A percentile compares a stretch with the other conserved stretches of the same genome.
phyloP scores from a whole-genome alignment of 2,329 filamentous ascomycete genomes.

The Didymella exigua region DNA sequence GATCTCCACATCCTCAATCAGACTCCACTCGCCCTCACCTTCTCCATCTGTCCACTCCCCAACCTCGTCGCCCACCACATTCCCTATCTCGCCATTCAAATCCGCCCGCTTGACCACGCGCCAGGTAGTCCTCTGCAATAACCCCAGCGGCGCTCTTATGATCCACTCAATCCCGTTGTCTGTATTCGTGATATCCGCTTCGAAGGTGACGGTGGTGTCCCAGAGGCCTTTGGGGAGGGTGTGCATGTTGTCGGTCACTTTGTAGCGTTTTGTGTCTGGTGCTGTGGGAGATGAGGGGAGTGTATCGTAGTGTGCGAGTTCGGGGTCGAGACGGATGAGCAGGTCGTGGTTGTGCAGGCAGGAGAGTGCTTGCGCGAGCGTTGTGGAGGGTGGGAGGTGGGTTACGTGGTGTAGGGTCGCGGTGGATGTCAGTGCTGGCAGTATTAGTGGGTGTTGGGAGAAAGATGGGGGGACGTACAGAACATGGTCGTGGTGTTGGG shows the following conservation, averaged over 20 bases:
- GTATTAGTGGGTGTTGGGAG: not conserved
- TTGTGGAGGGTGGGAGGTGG: slow-evolving; percentile 34
- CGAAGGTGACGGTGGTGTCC: slow-evolving; percentile 45
- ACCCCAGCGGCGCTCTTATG: slow-evolving; percentile 44
- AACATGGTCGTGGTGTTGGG: slow-evolving; percentile 28
- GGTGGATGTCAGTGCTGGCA: slow-evolving; percentile 40
- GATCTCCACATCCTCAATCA: slow-evolving; percentile 48
- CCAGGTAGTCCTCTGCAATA: slow-evolving; percentile 44
- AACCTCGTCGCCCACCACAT: slow-evolving; percentile 1
- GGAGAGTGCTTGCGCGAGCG: slow-evolving; percentile 27
- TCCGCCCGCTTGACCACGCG: slow-evolving; percentile 30
- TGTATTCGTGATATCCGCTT: slow-evolving; percentile 41
- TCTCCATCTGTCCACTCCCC: slow-evolving; percentile 29
- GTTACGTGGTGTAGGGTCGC: slow-evolving; percentile 44
- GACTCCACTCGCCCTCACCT: slow-evolving; percentile 28
- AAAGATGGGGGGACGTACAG: slow-evolving; percentile 25
- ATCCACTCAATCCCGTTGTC: slow-evolving; percentile 44
- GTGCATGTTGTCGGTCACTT: slow-evolving; percentile 47
- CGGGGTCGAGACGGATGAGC: slow-evolving; percentile 46
- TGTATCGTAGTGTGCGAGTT: slow-evolving; percentile 41
- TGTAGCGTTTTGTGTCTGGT: slow-evolving; percentile 42
- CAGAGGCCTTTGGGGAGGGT: slow-evolving; percentile 44
- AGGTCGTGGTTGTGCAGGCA: slow-evolving; percentile 46
- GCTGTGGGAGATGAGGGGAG: slow-evolving; percentile 27
- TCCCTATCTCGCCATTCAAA: slow-evolving; percentile 17